phyloP scores from a whole-genome alignment of 768 basidiomycete genomes.

The Tubosaeta sp. region DNA sequence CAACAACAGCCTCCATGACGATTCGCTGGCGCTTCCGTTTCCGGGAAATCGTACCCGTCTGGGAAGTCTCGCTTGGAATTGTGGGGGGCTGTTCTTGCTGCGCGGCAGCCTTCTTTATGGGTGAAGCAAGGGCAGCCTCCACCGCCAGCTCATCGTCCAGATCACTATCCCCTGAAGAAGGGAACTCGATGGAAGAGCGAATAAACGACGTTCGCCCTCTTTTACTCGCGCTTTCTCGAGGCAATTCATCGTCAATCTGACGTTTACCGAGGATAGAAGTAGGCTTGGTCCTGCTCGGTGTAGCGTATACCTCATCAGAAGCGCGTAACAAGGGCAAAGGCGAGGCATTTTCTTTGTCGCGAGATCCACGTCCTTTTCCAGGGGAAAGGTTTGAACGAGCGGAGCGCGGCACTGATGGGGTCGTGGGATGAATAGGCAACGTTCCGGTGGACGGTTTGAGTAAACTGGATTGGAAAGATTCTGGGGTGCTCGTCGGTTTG shows the following conservation, averaged over 20 bases:
- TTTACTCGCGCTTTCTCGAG: slow-evolving; percentile 23
- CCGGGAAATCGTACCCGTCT: slow-evolving; percentile 2
- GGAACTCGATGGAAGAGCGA: slow-evolving; percentile 29
- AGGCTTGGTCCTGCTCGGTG: slow-evolving; percentile 25
- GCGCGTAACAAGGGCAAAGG: slow-evolving; percentile 38
- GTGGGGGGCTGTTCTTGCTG: not conserved
- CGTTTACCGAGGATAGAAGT: slow-evolving; percentile 42
- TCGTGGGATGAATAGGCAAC: slow-evolving; percentile 23
- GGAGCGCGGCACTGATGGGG: slow-evolving; percentile 34
- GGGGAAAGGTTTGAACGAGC: slow-evolving; percentile 26
- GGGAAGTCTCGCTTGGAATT: slow-evolving; percentile 3
- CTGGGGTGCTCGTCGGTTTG: slow-evolving; percentile 30
- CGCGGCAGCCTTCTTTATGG: slow-evolving; percentile 11
- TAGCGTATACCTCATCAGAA: slow-evolving; percentile 42
- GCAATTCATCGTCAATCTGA: slow-evolving; percentile 34
- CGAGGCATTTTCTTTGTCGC: slow-evolving; percentile 60
- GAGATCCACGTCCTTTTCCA: slow-evolving; percentile 35
- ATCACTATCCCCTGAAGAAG: slow-evolving; percentile 20
- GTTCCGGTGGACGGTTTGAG: slow-evolving; percentile 24
- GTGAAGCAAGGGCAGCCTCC: slow-evolving; percentile 20
- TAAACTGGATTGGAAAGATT: slow-evolving; percentile 29
- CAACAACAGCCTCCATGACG: slow-evolving; percentile 50
- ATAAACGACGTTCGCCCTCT: slow-evolving; percentile 29
- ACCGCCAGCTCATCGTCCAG: slow-evolving; percentile 31
- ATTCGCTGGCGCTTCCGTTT: slow-evolving; percentile 47